phyloP scores from a whole-genome alignment of 2,329 filamentous ascomycete species.

The Aspergillus amoenus region DNA sequence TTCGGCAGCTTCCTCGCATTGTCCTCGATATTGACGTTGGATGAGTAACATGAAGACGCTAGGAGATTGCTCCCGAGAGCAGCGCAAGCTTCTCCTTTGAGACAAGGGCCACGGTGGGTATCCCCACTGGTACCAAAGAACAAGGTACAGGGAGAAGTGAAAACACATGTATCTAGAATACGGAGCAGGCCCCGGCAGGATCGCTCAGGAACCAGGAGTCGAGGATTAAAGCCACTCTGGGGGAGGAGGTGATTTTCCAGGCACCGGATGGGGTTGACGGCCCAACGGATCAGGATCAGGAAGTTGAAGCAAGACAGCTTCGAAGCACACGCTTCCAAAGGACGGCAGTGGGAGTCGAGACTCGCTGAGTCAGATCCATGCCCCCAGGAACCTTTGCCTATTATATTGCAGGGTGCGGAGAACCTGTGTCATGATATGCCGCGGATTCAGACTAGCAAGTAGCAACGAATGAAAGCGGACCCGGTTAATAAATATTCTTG shows the following conservation, averaged over 20 bases:
- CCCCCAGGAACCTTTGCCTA: neutral
- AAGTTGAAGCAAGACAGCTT: too few species aligned
- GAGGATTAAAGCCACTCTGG: neutral
- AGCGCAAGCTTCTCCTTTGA: neutral
- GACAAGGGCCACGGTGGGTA: too few species aligned
- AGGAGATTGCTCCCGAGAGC: neutral
- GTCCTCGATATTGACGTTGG: neutral
- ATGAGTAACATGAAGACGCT: neutral
- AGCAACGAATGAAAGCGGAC: conserved; percentile 4
- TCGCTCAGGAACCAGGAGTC: neutral
- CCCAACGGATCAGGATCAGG: neutral
- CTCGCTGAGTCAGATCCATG: conserved; percentile 6
- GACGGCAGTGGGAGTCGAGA: neutral
- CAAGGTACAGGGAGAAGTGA: too few species aligned
- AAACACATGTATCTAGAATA: too few species aligned
- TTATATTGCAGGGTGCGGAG: neutral
- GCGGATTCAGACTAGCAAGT: conserved; percentile 6
- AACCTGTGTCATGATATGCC: conserved; percentile 6
- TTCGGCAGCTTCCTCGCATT: neutral
- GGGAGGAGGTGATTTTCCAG: neutral
- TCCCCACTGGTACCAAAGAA: neutral
- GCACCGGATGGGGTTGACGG: neutral
- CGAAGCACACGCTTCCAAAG: neutral
- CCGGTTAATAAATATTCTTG: conserved; percentile 1
- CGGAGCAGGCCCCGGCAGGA: neutral